Percentiles rank a stretch among this genome's conserved stretches.
phyloP scores from a whole-genome alignment of 2,329 filamentous ascomycete species.

The Colletotrichum chlorophyti region DNA sequence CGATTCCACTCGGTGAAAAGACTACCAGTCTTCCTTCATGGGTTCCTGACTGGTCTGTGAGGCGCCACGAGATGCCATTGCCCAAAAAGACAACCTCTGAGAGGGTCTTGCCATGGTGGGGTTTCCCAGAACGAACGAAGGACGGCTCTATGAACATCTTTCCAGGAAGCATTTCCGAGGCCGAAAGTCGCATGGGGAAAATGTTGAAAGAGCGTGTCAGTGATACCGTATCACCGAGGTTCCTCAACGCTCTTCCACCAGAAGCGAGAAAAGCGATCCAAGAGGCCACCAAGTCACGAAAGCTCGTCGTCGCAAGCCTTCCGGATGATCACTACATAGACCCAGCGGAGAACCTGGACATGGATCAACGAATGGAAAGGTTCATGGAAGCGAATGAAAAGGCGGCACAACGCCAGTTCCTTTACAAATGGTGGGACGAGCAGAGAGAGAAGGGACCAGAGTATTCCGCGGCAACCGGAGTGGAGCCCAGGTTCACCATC shows the following conservation, averaged over 20 bases:
- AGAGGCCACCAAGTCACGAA: not conserved
- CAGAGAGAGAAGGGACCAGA: not conserved
- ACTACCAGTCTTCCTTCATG: not conserved
- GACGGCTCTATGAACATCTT: too few species aligned
- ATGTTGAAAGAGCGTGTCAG: too few species aligned
- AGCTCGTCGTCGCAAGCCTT: not conserved
- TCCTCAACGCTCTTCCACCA: not conserved
- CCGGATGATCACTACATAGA: not conserved
- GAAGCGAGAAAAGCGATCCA: not conserved
- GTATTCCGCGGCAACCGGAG: not conserved
- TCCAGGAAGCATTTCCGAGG: too few species aligned
- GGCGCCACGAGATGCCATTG: not conserved
- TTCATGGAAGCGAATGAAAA: not conserved
- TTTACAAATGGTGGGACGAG: not conserved
- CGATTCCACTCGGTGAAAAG: too few species aligned
- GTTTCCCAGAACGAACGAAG: not conserved
- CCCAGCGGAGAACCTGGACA: not conserved
- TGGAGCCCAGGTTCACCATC: too few species aligned
- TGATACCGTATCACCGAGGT: not conserved
- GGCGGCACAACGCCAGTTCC: not conserved
- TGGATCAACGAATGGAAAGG: not conserved
- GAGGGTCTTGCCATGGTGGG: conserved; percentile 1
- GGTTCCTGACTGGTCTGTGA: not conserved
- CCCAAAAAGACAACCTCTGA: not conserved
- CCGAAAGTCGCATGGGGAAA: not conserved